Base-by-base conservation (phyloP, 1,139 yeast species). In the Scheffersomyces segobiensis region DNA sequence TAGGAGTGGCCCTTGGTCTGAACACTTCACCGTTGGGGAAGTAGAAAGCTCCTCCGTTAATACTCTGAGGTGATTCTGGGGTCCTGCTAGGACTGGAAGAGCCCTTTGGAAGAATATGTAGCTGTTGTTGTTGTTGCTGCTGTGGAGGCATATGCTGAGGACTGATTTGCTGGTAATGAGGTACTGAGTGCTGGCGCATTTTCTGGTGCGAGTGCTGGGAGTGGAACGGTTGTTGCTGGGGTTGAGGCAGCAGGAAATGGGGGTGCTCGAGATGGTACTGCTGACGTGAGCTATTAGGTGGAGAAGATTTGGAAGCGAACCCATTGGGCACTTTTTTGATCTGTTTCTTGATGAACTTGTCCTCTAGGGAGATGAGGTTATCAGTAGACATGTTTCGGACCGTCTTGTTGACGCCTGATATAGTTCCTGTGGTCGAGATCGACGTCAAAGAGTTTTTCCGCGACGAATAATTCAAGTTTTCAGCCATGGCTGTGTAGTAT, bases 11-110 rank as follows among this genome's bases (percentile, higher is more conserved):
- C 52, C 86, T 66, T 1, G 87, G 87, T 46, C 83, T 71, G 65
- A 83, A 84, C 4, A 83, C 76, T 65, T 83, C 87, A 54, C 87
- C 87, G 65, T 84, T 83, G 14, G 87, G 87, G 64, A 83, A 84
- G 61, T 74, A 78, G 64, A 77, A 82, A 55, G 75, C 68, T 5
- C 82, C 82, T 17, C 61, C 62, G 54, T 59, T 63, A 5, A 65
- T 12, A 20, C 50, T 48, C 26, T 20, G n/a, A 4, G 24, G 50
- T 20, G 21, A 24, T 3, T 48, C 50, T n/a, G 21, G 24, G 2
- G 8, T n/a, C 8, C 17, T 17, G 8, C 2, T 24, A 20, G 50
- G 50, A 48, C 21, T 48, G 10, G 21, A 20, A 7, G 50, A 14
- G 26, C 21, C 50, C 14, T 48, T 48, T 7, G 50, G 50, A 20